Evolutionary conservation across 345 rosid genomes (phyloP), one percentile per base, ranked within the genome.

Genomic region (Eutrema japonicum): DNA sequence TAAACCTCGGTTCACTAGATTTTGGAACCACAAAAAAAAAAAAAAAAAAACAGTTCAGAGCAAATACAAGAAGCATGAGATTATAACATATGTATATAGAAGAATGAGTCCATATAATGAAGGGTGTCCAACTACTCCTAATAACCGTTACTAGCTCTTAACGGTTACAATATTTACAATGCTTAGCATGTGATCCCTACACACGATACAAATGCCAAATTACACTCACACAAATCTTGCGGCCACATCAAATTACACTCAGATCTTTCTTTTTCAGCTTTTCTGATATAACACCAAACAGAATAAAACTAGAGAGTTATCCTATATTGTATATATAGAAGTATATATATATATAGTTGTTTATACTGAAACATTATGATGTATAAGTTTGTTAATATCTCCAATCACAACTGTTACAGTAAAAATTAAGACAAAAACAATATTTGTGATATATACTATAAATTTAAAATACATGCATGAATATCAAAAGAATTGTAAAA

Each of bases 71-170:
- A 55, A 18, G 30, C 45, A 1, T 70, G 50, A 4, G 11, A 18
- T 49, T 1, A 14, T 29, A 50, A 49, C 36, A 2, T 10, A 35
- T 18, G 33, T 29, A 53, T 13, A 41, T 12, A 49, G 70, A 35
- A 49, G 76, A 64, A 72, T 0, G 70, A 45, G 71, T 73, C 71
- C 63, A 72, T 63, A 35, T 14, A 9, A 13, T 53, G 55, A 33
- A 35, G 70, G 18, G 40, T 53, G 64, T 10, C 40, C 70, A 73
- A 73, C 77, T 36, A 73, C 77, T 73, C 41, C 18, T 13, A 22
- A n/a, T 45, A 64, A 64, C 70, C 71, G 77, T 74, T 65, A 16
- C 51, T 8, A 11, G 26, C 26, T 22, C 26, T 22, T 29, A 32
- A 48, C 71, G 66, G 72, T 74, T 66, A 57, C 58, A 56, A 47